phyloP scores from a whole-genome alignment of 495 filamentous ascomycete species.

The Hypoxylon trugodes region DNA sequence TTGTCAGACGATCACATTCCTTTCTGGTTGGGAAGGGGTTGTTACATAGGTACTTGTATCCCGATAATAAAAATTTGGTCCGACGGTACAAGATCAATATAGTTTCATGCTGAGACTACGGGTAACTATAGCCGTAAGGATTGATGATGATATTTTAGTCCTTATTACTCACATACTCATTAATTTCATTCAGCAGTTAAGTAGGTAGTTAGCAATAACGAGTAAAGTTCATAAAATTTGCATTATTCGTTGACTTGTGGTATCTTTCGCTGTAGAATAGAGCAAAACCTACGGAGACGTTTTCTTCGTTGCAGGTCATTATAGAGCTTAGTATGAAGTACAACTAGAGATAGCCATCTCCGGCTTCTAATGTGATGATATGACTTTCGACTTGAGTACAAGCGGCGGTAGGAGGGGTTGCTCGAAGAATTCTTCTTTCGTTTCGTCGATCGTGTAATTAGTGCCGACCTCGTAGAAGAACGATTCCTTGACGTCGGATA shows the following conservation, averaged over 20 bases:
- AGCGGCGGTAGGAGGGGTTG: conserved; percentile 39
- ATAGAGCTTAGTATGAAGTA: neutral
- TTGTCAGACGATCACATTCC: neutral
- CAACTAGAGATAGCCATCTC: neutral
- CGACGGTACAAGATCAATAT: neutral
- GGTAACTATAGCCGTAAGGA: no score
- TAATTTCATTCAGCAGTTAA: no score
- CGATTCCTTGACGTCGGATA: conserved; percentile 52
- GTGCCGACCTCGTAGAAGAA: conserved; percentile 50
- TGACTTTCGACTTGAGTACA: conserved; percentile 39
- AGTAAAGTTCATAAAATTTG: no score
- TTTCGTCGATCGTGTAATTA: conserved; percentile 33
- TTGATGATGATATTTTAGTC: no score
- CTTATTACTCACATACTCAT: no score
- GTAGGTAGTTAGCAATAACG: no score
- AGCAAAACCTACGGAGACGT: conserved; percentile 9
- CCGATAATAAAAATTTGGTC: neutral
- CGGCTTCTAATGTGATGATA: neutral
- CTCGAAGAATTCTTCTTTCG: conserved; percentile 33
- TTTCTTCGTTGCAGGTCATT: neutral
- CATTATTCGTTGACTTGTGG: conserved; percentile 4
- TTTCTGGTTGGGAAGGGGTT: neutral
- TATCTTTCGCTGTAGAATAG: conserved; percentile 7
- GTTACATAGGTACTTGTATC: neutral
- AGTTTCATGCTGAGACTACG: no score